Conservation (phyloP, 129 eudicot species). For the Mikania micrantha region DNA sequence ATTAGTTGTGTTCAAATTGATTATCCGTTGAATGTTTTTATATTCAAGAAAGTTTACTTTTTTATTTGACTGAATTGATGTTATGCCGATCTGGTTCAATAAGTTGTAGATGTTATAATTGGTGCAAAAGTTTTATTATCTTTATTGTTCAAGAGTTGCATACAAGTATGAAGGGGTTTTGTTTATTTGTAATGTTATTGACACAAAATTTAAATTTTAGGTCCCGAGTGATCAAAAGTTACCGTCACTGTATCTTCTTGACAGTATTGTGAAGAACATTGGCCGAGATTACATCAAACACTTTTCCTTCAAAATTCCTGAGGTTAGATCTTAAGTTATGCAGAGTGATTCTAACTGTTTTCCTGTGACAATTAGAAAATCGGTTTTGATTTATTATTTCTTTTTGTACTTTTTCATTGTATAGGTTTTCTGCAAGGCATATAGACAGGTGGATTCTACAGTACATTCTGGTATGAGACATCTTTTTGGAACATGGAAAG, state of each 20-base stretch:
- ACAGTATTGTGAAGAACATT: constrained; percentile 98
- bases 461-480: constrained; percentile 76
- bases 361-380: background rate
- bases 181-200: constrained; percentile 22
- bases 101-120: background rate
- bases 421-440: constrained; percentile 96
- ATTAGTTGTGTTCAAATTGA: background rate
- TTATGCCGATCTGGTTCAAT: background rate
- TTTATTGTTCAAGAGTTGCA: constrained; percentile 6
- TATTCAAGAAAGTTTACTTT: background rate
- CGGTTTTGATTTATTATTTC: background rate
- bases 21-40: background rate
- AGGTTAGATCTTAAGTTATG: constrained; percentile 52
- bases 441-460: constrained; percentile 75
- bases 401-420: background rate
- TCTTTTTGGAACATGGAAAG: constrained; percentile 99
- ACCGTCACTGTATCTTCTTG: constrained; percentile 88
- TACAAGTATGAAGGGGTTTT: background rate
- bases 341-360: background rate
- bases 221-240: constrained; percentile 92
- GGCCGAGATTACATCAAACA: constrained; percentile 86
- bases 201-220: constrained; percentile 35
- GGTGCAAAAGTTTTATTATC: background rate
- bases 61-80: background rate
- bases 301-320: constrained; percentile 78